Conservation (phyloP, 2,329 filamentous ascomycete species). For the Exserohilum rostratum region DNA sequence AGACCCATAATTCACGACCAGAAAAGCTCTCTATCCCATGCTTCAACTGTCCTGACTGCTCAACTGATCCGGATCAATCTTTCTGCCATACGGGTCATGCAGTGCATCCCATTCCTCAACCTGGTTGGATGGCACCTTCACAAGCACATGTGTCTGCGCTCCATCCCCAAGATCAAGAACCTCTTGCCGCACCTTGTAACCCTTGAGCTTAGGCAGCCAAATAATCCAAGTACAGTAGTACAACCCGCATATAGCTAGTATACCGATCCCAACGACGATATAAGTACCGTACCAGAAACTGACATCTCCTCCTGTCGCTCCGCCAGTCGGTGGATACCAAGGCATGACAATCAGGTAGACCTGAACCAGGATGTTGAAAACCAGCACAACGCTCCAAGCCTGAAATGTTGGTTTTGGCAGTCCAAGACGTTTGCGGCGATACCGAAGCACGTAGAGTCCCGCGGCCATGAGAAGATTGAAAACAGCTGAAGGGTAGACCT, state of each 20-base stretch:
- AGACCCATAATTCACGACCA: too few relatives aligned
- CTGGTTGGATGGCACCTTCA: background rate
- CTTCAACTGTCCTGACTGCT: background rate
- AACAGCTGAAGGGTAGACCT: conserved; percentile 35
- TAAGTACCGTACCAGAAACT: conserved; percentile 79
- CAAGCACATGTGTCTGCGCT: background rate
- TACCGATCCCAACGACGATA: conserved; percentile 64
- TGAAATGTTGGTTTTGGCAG: conserved; percentile 31
- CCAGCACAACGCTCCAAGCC: conserved; percentile 32
- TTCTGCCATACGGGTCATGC: background rate
- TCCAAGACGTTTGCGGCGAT: conserved; percentile 32
- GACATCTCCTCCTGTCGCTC: conserved; percentile 55
- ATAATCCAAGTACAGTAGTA: conserved; percentile 40
- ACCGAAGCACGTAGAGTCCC: conserved; percentile 34
- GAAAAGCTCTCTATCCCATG: too few relatives aligned
- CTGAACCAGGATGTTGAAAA: conserved; percentile 32
- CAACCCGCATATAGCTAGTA: conserved; percentile 25
- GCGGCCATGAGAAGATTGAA: conserved; percentile 35
- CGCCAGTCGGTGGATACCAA: conserved; percentile 70
- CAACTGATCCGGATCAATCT: background rate
- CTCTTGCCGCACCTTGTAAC: background rate
- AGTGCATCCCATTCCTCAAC: background rate
- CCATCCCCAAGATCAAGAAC: background rate
- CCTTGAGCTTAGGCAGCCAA: background rate
- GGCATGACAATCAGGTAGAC: conserved; percentile 67